Evolutionary conservation across 805 yeast genomes (phyloP), one percentile per base, ranked within the genome.

Genomic region (Wickerhamomyces rabaulensis): DNA sequence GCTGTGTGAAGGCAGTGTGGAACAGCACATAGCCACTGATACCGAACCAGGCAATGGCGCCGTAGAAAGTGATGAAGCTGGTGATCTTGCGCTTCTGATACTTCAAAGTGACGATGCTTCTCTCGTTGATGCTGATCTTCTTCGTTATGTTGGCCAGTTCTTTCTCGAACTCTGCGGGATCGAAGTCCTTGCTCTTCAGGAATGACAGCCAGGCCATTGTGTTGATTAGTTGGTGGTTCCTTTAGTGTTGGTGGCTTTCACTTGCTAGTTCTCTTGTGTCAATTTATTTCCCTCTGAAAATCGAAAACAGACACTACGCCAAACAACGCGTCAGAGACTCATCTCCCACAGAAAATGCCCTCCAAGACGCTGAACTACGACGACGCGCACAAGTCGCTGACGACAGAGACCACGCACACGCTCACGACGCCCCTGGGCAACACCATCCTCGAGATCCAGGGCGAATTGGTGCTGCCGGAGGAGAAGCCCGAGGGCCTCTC

Each of bases 381-480:
- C n/a, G 16, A 20, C 3, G 39, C 39, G 2, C 39, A 36, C 25
- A 19, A 19, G 12, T 36, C 39, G 8, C 19, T 36, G n/a, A 36
- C 16, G n/a, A 36, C 26, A 29, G 38, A 27, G n/a, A 13, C n/a
- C 15, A 39, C 41, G 10, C 33, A 22, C 9, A 40, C 48, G 6
- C 19, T 79, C 3, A 53, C 74, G 1, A 80, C 91, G 0, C 74
- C 81, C 1, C 63, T 67, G 39, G 94, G 92, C 1, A 71, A 80
- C 39, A 71, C 77, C 3, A 55, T 85, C 16, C 50, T 85, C 17
- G 94, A 85, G 60, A 84, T 85, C 17, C 94, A 85, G 58, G 94
- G 94, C 9, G 87, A 81, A 31, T 61, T 85, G 36, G 77, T 79
- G 46, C 58, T 81, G 3, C 82, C 83, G 0, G 48, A 56, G 4